Percentiles rank a stretch among this genome's conserved stretches.
These are phyloP conservation scores for Elsinoe arachidis DNA, from an alignment of 2,329 filamentous ascomycete species.

Conservation along the genomic window DNA sequence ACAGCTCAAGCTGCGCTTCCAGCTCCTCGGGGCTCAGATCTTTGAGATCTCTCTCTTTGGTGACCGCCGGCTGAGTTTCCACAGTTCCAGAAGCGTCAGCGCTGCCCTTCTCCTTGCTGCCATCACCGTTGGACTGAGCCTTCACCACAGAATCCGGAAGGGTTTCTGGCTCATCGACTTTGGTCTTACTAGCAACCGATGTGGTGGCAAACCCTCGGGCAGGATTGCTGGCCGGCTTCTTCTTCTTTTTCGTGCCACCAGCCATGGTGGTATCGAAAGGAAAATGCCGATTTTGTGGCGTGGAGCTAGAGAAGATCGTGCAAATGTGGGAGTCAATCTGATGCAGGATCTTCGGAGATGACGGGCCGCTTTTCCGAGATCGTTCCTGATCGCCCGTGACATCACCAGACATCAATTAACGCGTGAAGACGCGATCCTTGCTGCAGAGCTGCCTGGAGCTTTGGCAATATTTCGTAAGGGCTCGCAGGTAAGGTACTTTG, in stretches of 20 bases:
- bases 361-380: not conserved
- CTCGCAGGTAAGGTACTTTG: not conserved
- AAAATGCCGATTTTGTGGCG: not conserved
- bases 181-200: slow-evolving; percentile 67
- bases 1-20: slow-evolving; percentile 77
- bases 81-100: slow-evolving; percentile 16
- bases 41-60: slow-evolving; percentile 30
- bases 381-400: slow-evolving; percentile 5
- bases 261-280: not conserved
- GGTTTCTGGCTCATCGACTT: slow-evolving; percentile 35
- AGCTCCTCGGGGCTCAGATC: slow-evolving; percentile 76
- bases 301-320: not conserved
- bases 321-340: not conserved
- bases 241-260: slow-evolving; percentile 64
- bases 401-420: slow-evolving; percentile 1
- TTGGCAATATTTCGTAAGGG: not conserved
- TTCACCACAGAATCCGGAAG: slow-evolving; percentile 22
- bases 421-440: slow-evolving; percentile 2
- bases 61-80: not conserved
- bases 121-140: not conserved
- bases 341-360: not conserved
- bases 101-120: slow-evolving; percentile 23
- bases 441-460: slow-evolving; percentile 7
- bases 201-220: slow-evolving; percentile 90
- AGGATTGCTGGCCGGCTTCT: slow-evolving; percentile 79